Evolutionary conservation across 2,329 filamentous ascomycete genomes (phyloP), one percentile per base, ranked within the genome.

Genomic region (Sphaerulina vaccinii): DNA sequence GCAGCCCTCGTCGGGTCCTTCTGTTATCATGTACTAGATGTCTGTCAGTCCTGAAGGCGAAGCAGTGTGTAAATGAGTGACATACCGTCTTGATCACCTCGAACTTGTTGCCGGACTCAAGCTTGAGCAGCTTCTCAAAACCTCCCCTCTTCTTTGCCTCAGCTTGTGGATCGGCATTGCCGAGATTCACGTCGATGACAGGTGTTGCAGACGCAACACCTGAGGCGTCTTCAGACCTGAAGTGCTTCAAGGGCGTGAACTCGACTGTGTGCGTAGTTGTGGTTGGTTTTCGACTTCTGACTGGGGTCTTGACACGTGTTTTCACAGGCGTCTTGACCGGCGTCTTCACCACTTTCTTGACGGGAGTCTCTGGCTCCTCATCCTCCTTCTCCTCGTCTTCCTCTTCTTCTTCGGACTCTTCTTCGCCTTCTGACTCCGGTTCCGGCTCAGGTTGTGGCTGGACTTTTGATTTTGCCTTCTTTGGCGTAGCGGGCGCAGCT

Each of bases 21-120:
- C 64, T 1, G 62, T 58, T 38, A 70, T 55, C 21, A 65, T 47
- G 33, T 62, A 54, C 63, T 66, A 23, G 13, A 24, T 16, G 1
- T 27, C 18, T 15, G 36, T 40, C 57, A 15, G 61, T 51, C 5
- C 23, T 35, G 32, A 5, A 33, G 22, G 19, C 37, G 23, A 8
- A 40, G 45, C n/a, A 15, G 27, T 19, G 18, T 21, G 18, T 15
- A 22, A 35, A n/a, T 29, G 6, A 10, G 10, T 13, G 4, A 60
- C 63, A 50, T 56, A 69, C 68, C 5, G 66, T 65, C 24, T 62
- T 64, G 15, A 64, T 38, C 3, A 71, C 53, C 9, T 55, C 52
- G 59, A 73, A 73, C 1, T 62, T 55, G 18, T 62, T 58, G 3
- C 57, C 39, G 18, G 65, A 65, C 3, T 60, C 53, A 6, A 73